Conservation (phyloP, 176 grass and related monocot genomes). For the Lolium perenne region DNA sequence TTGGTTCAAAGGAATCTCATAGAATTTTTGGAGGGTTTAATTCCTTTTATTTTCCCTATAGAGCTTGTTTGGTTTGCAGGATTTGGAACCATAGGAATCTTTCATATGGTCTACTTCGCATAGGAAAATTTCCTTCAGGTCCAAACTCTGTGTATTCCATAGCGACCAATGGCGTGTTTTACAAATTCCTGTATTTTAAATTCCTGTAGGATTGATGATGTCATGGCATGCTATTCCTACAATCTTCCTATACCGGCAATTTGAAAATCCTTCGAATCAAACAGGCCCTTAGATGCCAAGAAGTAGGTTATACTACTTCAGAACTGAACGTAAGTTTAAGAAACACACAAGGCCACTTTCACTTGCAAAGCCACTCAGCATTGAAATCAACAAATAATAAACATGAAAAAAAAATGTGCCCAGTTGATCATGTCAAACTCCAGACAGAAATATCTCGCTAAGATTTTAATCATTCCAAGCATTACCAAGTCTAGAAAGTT, state of each 20-base stretch:
- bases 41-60: too few species aligned
- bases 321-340: not conserved
- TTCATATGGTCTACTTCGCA: not conserved
- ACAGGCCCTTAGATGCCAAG: not conserved
- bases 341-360: not conserved
- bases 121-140: not conserved
- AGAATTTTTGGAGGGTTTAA: too few species aligned
- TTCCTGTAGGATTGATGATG: not conserved
- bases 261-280: not conserved
- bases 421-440: not conserved
- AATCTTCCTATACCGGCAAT: too few species aligned
- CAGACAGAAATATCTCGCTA: not conserved
- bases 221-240: not conserved
- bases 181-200: not conserved
- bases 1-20: too few species aligned
- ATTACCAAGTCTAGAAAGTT: not conserved
- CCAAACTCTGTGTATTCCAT: not conserved
- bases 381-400: constrained; percentile 20
- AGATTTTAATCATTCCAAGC: not conserved
- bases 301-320: not conserved
- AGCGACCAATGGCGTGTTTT: not conserved
- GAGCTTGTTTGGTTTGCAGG: too few species aligned
- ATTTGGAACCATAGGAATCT: too few species aligned
- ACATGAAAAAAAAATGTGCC: not conserved
- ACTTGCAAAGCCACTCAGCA: not conserved